These are phyloP conservation scores for Angomonas ambiguus DNA, from an alignment of 208 protist genomes.

Conservation along the genomic window DNA sequence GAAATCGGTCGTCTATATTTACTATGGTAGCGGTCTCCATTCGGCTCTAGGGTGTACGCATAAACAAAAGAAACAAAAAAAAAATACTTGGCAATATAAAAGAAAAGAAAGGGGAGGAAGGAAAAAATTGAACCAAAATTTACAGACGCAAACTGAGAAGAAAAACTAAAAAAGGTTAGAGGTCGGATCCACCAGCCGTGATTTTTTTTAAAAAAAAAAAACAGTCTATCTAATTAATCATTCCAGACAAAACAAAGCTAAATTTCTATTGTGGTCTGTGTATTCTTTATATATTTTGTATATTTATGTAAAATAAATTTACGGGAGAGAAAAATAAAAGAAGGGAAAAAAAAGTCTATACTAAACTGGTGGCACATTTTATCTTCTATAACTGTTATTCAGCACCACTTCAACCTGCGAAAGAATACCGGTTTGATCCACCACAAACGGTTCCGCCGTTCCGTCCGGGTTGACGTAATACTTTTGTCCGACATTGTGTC, in stretches of 20 bases:
- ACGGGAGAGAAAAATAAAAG: background rate
- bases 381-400: conserved; percentile 72
- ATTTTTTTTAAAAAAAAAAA: conserved; percentile 5
- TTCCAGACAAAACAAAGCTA: background rate
- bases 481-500: conserved; percentile 81
- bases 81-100: background rate
- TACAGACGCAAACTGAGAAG: background rate
- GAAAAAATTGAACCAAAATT: conserved; percentile 5
- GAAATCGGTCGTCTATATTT: background rate
- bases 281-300: background rate
- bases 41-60: background rate
- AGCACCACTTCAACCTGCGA: conserved; percentile 71
- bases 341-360: background rate
- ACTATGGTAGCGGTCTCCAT: conserved; percentile 2
- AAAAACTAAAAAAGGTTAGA: background rate
- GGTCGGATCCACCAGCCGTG: background rate
- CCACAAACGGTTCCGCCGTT: conserved; percentile 72
- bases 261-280: background rate
- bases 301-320: background rate
- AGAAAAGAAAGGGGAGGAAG: background rate
- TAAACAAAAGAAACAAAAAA: conserved; percentile 5
- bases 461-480: conserved; percentile 85
- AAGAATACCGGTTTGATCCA: conserved; percentile 78
- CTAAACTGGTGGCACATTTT: background rate
- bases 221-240: background rate